Percentiles rank a stretch among this genome's conserved stretches.
phyloP scores from a whole-genome alignment of 495 filamentous ascomycete genomes.

The Aspergillus bridgeri region DNA sequence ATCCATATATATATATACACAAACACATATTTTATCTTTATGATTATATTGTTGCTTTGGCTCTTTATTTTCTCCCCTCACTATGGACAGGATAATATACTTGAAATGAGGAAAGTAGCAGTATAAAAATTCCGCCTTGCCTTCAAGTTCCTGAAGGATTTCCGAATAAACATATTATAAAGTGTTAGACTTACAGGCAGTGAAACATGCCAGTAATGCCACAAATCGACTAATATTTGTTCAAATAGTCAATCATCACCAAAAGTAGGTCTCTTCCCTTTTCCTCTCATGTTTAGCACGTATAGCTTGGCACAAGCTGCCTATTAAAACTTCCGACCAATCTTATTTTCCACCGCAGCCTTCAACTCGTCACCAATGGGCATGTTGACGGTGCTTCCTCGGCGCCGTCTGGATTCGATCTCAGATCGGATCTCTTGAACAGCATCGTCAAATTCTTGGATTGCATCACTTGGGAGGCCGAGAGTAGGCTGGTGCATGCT shows the following conservation, averaged over 20 bases:
- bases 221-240: no score
- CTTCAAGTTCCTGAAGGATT: not conserved
- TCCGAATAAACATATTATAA: not conserved
- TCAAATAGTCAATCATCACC: no score
- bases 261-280: not conserved
- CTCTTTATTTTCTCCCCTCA: not conserved
- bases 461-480: slow-evolving; percentile 75
- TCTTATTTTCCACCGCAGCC: slow-evolving; percentile 43
- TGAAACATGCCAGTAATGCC: not conserved
- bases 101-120: not conserved
- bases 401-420: slow-evolving; percentile 56
- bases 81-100: not conserved
- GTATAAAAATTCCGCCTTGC: not conserved
- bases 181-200: not conserved
- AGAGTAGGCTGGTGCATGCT: slow-evolving; percentile 54
- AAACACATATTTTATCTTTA: not conserved
- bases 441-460: slow-evolving; percentile 73
- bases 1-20: slow-evolving; percentile 11
- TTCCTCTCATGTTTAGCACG: not conserved
- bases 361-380: slow-evolving; percentile 46
- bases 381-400: slow-evolving; percentile 49
- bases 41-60: not conserved
- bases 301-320: not conserved
- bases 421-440: slow-evolving; percentile 70
- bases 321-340: slow-evolving; percentile 36